These are phyloP conservation scores for Mortierella sp. DNA, from an alignment of 371 early-diverging fungal genomes.

Conservation along the genomic window DNA sequence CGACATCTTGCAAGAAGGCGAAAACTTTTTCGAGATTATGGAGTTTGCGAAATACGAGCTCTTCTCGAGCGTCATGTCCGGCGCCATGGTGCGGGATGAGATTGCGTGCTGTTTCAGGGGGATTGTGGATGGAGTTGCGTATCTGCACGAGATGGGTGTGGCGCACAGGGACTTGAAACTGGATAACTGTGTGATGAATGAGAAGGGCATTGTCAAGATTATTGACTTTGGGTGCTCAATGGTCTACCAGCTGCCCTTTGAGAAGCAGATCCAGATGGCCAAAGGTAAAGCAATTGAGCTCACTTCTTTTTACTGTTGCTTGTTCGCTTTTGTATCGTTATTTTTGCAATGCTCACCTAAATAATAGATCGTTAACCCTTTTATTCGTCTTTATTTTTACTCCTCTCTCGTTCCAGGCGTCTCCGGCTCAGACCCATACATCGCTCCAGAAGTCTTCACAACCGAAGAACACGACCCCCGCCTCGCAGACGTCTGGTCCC, in stretches of 20 bases:
- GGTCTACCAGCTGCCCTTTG: constrained; percentile 81
- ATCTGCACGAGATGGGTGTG: constrained; percentile 71
- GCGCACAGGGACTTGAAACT: constrained; percentile 82
- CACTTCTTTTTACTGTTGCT: not conserved
- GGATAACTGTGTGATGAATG: constrained; percentile 84
- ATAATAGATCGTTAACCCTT: not conserved
- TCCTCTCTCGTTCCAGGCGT: constrained; percentile 52
- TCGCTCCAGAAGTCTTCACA: constrained; percentile 70
- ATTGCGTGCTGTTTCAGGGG: constrained; percentile 76
- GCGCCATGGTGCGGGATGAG: constrained; percentile 75
- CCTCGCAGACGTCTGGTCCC: constrained; percentile 78
- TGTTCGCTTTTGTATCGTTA: constrained; percentile 9
- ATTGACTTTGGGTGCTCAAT: constrained; percentile 93
- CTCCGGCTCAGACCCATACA: constrained; percentile 72
- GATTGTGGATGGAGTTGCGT: constrained; percentile 68
- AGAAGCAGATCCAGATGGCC: constrained; percentile 62
- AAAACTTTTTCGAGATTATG: constrained; percentile 77
- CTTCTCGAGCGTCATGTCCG: constrained; percentile 76
- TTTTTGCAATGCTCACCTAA: constrained; percentile 13
- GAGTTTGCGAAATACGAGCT: constrained; percentile 86
- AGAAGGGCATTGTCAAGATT: constrained; percentile 84
- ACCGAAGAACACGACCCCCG: constrained; percentile 69
- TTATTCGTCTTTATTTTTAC: not conserved
- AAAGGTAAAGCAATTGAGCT: constrained; percentile 59
- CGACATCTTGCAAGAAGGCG: constrained; percentile 78